Base-by-base conservation (phyloP, 352 stramenopile species). In the Blastocystis sp. region DNA sequence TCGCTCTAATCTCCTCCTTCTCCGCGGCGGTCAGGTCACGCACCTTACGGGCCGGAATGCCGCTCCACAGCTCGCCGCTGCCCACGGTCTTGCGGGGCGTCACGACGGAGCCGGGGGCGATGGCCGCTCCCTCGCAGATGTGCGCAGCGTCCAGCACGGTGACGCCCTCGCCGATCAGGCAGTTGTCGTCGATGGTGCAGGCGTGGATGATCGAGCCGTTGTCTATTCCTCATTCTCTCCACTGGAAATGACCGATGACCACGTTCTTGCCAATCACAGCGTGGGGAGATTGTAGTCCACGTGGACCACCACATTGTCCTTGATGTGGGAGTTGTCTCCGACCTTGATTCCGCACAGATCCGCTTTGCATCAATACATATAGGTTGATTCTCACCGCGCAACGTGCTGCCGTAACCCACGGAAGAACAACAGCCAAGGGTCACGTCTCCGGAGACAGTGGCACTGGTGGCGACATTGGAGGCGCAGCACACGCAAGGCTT, bases 151-250 rank as follows among this genome's bases (percentile, higher is more conserved):
- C 78, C 11, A 88, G 67, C 52, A 88, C 67, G n/a, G 78, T 88
- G 4, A 64, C 67, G 34, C 78, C 78, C 40, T 76, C 78, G 56
- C 78, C 78, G 43, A 88, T 79, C 21, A 88, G 34, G 45, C 78
- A 88, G 52, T 88, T 88, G 67, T 88, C 62, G n/a, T 79, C 78
- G 53, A 88, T 88, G 19, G 78, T 88, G 67, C 64, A 76, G 2
- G 78, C 78, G 60, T 88, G 78, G 48, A 88, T 79, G 52, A 79
- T 88, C 2, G 64, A 40, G 17, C 78, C 78, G 21, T 79, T 88
- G 34, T 61, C 78, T 79, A 78, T 2, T 14, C 9, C 23, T 45
- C n/a, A 76, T 14, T 1, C 7, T 5, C 5, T 5, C 14, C n/a
- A 10, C 21, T 2, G 60, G 43, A 10, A 2, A 3, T 21, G 79